phyloP scores from a whole-genome alignment of 805 yeast genomes.

The Kuraishia cidri region DNA sequence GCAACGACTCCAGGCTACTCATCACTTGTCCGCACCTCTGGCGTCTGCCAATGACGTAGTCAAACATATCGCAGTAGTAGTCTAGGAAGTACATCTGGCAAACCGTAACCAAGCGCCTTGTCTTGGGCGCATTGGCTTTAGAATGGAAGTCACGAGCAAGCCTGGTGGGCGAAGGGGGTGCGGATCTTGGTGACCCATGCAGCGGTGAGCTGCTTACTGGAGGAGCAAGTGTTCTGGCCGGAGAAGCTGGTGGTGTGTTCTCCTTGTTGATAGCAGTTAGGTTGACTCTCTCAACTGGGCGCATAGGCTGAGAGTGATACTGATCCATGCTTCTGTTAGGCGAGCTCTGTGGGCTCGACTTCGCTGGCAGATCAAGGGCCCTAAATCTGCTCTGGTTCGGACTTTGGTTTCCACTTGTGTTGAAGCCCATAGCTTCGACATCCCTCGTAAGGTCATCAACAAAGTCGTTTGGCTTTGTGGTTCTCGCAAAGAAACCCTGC shows the following conservation, averaged over 20 bases:
- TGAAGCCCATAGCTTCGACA: constrained; percentile 21
- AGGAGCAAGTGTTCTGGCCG: constrained; percentile 11
- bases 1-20: constrained; percentile 29
- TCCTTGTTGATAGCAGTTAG: constrained; percentile 33
- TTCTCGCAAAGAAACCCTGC: constrained; percentile 1
- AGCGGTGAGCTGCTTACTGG: constrained; percentile 11
- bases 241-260: constrained; percentile 24
- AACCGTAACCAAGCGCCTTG: constrained; percentile 80
- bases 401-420: no score
- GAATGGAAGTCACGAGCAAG: constrained; percentile 35
- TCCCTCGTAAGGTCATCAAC: constrained; percentile 23
- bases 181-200: constrained; percentile 5
- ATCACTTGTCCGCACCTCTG: constrained; percentile 72
- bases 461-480: constrained; percentile 1
- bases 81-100: constrained; percentile 92
- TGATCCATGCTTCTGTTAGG: no score
- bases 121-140: constrained; percentile 63
- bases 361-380: no score
- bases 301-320: constrained; percentile 8
- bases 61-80: constrained; percentile 93
- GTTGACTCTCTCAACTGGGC: constrained; percentile 20
- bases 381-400: no score
- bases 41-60: constrained; percentile 80
- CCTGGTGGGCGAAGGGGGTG: constrained; percentile 11
- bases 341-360: no score